phyloP scores from a whole-genome alignment of 495 filamentous ascomycete genomes.

The Articulospora tetracladia region DNA sequence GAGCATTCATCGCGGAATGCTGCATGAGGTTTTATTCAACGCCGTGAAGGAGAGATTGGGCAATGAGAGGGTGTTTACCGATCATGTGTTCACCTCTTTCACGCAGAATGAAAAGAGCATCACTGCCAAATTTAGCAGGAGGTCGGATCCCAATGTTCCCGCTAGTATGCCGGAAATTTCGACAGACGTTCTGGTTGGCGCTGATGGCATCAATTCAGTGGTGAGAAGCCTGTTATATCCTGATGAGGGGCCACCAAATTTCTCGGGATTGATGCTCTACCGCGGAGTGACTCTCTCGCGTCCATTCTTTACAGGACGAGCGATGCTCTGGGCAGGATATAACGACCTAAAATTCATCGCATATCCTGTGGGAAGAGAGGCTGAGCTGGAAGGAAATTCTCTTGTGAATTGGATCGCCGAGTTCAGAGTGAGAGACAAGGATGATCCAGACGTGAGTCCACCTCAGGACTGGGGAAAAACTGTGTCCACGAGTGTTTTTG shows the following conservation, averaged over 20 bases:
- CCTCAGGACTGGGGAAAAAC: conserved; percentile 23
- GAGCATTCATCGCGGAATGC: conserved; percentile 11
- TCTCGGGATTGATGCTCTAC: conserved; percentile 9
- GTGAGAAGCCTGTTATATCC: conserved; percentile 8
- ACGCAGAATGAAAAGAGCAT: conserved; percentile 7
- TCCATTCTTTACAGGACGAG: conserved; percentile 21
- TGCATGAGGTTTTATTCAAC: conserved; percentile 8
- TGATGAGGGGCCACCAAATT: conserved; percentile 12
- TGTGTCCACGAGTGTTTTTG: conserved; percentile 2
- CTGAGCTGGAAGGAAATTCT: conserved; percentile 22
- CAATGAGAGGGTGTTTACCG: conserved; percentile 4
- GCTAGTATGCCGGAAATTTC: not conserved
- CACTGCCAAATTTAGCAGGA: conserved; percentile 6
- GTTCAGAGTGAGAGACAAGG: conserved; percentile 24
- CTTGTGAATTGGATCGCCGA: conserved; percentile 32
- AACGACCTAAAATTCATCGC: conserved; percentile 33
- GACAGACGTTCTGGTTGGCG: conserved; percentile 7
- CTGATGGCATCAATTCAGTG: conserved; percentile 12
- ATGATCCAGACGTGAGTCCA: conserved; percentile 29
- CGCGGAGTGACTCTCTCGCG: not conserved
- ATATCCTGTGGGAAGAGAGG: conserved; percentile 27
- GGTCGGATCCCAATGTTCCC: conserved; percentile 1
- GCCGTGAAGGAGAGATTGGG: conserved; percentile 10
- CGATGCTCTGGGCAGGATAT: conserved; percentile 32
- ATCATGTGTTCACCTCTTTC: conserved; percentile 9